Evolutionary conservation across 1,284 basidiomycete genomes (phyloP).

Genomic region (Boletus subluridellus): DNA sequence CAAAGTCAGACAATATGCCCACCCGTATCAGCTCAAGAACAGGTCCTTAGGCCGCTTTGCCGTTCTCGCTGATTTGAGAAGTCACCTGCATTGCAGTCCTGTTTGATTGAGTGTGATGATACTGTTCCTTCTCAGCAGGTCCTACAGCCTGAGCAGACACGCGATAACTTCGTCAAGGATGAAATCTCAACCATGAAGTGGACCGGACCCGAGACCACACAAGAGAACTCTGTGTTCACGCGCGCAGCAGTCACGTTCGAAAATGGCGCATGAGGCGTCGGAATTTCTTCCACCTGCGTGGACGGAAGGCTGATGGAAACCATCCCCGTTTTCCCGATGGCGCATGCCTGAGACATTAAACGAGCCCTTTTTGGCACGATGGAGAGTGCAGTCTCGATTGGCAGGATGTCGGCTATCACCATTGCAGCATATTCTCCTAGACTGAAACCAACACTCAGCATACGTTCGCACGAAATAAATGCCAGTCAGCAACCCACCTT

Average conservation of each 20-base stretch:
- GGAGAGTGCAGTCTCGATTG: conserved; percentile 51
- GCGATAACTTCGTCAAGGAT: too few species aligned
- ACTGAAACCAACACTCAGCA: conserved; percentile 32
- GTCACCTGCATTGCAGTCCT: too few species aligned
- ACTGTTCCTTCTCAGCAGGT: too few species aligned
- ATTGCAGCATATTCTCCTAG: conserved; percentile 71
- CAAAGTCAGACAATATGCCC: too few species aligned
- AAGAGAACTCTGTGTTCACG: conserved; percentile 55
- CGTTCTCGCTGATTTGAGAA: too few species aligned
- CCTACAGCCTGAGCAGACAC: too few species aligned
- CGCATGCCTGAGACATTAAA: conserved; percentile 51
- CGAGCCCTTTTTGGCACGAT: conserved; percentile 58
- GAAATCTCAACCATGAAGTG: too few species aligned
- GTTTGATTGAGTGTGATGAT: too few species aligned
- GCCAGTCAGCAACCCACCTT: conserved; percentile 44
- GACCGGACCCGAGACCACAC: conserved; percentile 55
- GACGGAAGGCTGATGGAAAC: conserved; percentile 47
- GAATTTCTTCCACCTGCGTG: conserved; percentile 34
- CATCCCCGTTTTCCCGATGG: conserved; percentile 51
- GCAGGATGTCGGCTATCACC: conserved; percentile 53
- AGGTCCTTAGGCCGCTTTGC: too few species aligned
- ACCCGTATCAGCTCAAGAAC: too few species aligned
- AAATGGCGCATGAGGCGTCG: conserved; percentile 37
- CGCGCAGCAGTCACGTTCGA: conserved; percentile 52
- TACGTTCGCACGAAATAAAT: not conserved